Base-by-base conservation (phyloP, 371 early-diverging fungal species). In the Mucor velutinosus region DNA sequence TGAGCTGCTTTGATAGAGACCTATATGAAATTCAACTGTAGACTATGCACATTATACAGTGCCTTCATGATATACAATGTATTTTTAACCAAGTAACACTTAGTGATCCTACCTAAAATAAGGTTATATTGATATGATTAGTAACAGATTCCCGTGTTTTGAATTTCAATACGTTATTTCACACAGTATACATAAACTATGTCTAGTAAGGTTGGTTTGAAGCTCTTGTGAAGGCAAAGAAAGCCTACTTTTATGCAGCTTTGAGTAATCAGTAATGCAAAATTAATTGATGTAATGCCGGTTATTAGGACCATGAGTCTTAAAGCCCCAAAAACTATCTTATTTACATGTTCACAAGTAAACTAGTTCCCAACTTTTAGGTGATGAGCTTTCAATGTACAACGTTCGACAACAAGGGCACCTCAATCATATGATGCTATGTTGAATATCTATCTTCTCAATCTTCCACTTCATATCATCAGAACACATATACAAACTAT, bases 371-470 rank as follows among this genome's bases (percentile, higher is more conserved):
- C 45, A 45, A 45, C 45, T n/a, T 45, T 45, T 45, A 43, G 45
- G 2, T 45, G 17, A 19, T 45, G 7, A 45, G 45, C 45, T 45
- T 45, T 45, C 21, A 39, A 64, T 64, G 64, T 64, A 64, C 64
- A 12, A 64, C 64, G 64, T 64, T 64, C 57, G 27, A 64, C 64
- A 64, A 37, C 19, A 47, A 37, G 33, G 27, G 17, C 32, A 37
- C 30, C 49, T 37, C 15, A 49, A 62, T 62, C 62, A 64, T 39
- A 64, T 64, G 64, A 64, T 64, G 41, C 7, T 8, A 14, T 17
- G 19, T 45, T 45, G 19, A 7, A 19, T 45, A 45, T n/a, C 6
- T 45, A 19, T 19, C n/a, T 45, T 5, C 19, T n/a, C 45, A 45
- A 14, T 37, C 11, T 45, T 45, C 45, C 45, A 45, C 19, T 19